These are phyloP conservation scores for Suillus paluster DNA, from an alignment of 768 basidiomycete species.

Conservation along the genomic window DNA sequence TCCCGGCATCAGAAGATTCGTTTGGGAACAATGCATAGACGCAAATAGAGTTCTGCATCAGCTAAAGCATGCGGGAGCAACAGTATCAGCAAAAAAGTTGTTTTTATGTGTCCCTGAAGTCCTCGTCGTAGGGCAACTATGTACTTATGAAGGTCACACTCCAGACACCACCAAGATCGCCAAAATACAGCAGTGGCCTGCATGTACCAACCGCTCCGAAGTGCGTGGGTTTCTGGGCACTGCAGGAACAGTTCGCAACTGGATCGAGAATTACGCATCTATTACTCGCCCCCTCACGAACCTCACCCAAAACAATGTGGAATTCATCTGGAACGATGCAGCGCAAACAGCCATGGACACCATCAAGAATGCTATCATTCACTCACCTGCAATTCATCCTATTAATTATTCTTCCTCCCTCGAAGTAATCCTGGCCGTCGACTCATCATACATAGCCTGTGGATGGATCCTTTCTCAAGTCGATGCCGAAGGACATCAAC, in stretches of 20 bases:
- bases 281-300: conserved; percentile 28
- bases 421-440: conserved; percentile 24
- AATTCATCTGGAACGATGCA: conserved; percentile 22
- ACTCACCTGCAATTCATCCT: conserved; percentile 8
- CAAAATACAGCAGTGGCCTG: conserved; percentile 40
- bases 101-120: conserved; percentile 31
- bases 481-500: conserved; percentile 14
- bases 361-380: conserved; percentile 24
- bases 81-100: conserved; percentile 42
- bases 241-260: conserved; percentile 27
- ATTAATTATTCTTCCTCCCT: no score
- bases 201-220: conserved; percentile 18
- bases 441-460: conserved; percentile 37
- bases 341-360: conserved; percentile 1
- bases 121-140: conserved; percentile 42
- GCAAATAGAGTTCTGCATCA: conserved; percentile 18
- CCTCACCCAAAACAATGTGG: conserved; percentile 26
- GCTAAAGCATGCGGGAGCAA: conserved; percentile 36
- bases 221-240: conserved; percentile 12
- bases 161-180: conserved; percentile 30
- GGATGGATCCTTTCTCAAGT: conserved; percentile 39
- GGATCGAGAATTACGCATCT: conserved; percentile 32
- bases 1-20: conserved; percentile 3
- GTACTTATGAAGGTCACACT: conserved; percentile 37
- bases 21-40: conserved; percentile 37